A percentile compares a stretch with the other conserved stretches of the same genome.
These are phyloP conservation scores for Raddia distichophylla DNA, from an alignment of 176 grass and related monocot genomes.

Conservation along the genomic window DNA sequence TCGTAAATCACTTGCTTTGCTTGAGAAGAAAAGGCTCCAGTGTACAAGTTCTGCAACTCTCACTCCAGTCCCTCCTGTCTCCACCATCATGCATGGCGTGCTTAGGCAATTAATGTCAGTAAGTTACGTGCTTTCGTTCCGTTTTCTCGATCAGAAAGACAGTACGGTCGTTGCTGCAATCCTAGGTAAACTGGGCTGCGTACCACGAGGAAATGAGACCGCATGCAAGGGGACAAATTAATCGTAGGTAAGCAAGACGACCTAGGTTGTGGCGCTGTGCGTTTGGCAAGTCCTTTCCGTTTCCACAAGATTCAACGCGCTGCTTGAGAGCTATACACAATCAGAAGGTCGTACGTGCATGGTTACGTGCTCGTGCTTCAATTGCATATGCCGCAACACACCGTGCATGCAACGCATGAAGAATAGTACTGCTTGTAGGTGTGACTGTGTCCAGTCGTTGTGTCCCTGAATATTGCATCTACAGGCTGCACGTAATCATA, in stretches of 20 bases:
- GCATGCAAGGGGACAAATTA: not conserved
- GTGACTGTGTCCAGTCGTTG: not conserved
- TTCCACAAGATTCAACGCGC: not conserved
- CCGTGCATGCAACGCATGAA: not conserved
- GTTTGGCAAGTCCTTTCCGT: not conserved
- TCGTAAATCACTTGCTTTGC: conserved; percentile 5
- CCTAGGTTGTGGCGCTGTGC: not conserved
- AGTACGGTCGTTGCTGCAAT: not conserved
- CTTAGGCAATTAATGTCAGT: no score
- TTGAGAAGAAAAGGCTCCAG: conserved; percentile 17
- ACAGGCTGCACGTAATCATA: not conserved
- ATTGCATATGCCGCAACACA: not conserved
- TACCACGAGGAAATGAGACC: not conserved
- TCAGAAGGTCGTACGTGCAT: not conserved
- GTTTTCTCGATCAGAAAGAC: not conserved
- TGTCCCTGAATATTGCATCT: not conserved
- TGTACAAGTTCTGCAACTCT: not conserved
- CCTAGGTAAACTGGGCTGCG: not conserved
- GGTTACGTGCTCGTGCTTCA: not conserved
- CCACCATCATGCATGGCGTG: no score
- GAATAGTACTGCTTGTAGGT: not conserved
- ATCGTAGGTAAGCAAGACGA: not conserved
- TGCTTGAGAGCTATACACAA: not conserved
- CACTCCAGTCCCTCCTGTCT: not conserved
- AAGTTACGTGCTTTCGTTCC: not conserved